A percentile compares a stretch with the other conserved stretches of the same genome.
Evolutionary conservation across 1,284 basidiomycete species (phyloP).

Genomic region (Pterulicium gracile): DNA sequence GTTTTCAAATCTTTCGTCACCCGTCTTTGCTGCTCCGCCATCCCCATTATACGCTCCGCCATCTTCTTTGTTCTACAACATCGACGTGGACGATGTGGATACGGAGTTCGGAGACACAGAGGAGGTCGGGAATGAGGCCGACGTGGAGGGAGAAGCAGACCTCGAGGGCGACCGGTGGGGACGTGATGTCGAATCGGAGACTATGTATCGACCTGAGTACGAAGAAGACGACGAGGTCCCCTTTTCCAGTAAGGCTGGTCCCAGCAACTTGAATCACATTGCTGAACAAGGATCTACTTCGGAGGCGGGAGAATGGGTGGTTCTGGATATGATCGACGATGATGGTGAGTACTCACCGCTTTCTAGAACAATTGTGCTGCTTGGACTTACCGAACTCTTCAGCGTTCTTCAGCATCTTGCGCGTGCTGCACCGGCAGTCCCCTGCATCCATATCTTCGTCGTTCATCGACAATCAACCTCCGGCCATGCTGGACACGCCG

Average conservation of each 20-base stretch:
- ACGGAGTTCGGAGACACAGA: conserved; percentile 13
- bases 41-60: conserved; percentile 14
- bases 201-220: neutral
- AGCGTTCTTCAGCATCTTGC: conserved; percentile 47
- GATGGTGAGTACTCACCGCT: conserved; percentile 25
- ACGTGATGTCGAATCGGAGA: conserved; percentile 6
- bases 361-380: conserved; percentile 2
- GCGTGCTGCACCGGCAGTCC: conserved; percentile 47
- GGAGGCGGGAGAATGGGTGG: conserved; percentile 35
- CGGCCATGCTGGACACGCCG: conserved; percentile 6
- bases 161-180: conserved; percentile 20
- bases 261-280: conserved; percentile 9
- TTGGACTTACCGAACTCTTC: neutral
- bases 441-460: conserved; percentile 14
- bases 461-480: conserved; percentile 1
- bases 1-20: conserved; percentile 18
- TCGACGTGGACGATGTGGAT: conserved; percentile 12
- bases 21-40: conserved; percentile 20
- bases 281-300: conserved; percentile 7
- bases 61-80: conserved; percentile 13
- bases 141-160: conserved; percentile 8
- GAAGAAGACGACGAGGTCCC: conserved; percentile 5
- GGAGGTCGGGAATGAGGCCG: conserved; percentile 9
- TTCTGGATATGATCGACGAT: conserved; percentile 47
- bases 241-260: conserved; percentile 12